Evolutionary conservation across 2,329 filamentous ascomycete species (phyloP), one percentile per base, ranked within the genome.

Genomic region (Byssoonygena ceratinophila): DNA sequence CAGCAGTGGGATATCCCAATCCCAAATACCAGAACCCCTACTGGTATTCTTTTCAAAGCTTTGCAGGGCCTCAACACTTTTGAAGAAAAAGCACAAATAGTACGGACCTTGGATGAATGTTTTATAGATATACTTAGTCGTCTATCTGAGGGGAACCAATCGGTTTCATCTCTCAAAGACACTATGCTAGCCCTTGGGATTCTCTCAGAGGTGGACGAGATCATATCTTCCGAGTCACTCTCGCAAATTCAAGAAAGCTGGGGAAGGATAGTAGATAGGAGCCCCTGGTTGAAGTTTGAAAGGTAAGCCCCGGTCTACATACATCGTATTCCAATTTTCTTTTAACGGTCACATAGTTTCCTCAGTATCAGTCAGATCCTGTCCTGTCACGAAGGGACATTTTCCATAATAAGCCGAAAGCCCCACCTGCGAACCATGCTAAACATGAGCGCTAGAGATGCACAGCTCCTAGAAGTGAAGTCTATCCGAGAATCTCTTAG

Each of bases 1-100:
- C 89, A 92, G 59, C 84, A 91, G 61, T 98, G 92, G 92, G 90
- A 96, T 64, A 76, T 97, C 18, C 85, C 87, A 12, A 82, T 83
- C 0, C 86, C 89, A 0, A 73, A 76, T 6, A 71, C 75, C 2
- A 79, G 77, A 46, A 73, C 76, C 11, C 80, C 84, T 52, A 75
- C 83, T 1, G 82, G 84, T 2, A 83, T 80, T 0, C 73, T 91
- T 0, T 96, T 94, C 69, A 85, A 83, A 60, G 81, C 82, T 0
- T 89, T 94, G 54, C 88, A 95, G 64, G 80, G 81, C 20, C 76
- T 96, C 55, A 80, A 87, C 61, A 82, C 81, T 57, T 81, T 83
- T 2, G 73, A 75, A 8, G 79, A 82, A 46, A 64, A 80, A 11
- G 55, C 64, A 1, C 68, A 76, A 7, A 78, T 85, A 20, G 71